Evolutionary conservation across 805 yeast species (phyloP).

Genomic region (Candida tibetensis): DNA sequence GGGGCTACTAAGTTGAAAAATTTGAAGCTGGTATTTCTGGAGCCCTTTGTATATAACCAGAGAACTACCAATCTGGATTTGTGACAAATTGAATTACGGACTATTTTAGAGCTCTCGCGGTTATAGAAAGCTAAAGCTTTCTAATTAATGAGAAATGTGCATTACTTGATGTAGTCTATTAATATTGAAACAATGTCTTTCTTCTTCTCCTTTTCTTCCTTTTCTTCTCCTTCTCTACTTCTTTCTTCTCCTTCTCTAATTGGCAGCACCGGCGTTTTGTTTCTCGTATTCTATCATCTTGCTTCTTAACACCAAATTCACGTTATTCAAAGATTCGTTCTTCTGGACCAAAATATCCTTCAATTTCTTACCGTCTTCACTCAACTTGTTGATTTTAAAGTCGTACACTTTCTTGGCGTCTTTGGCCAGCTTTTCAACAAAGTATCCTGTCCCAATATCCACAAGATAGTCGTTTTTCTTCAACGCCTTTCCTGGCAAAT

Average conservation of each 20-base stretch:
- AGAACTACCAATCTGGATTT: conserved; percentile 16
- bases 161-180: too few relatives aligned
- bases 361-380: conserved; percentile 69
- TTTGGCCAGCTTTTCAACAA: conserved; percentile 68
- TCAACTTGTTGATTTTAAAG: conserved; percentile 68
- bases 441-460: conserved; percentile 96
- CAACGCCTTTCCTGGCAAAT: conserved; percentile 78
- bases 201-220: too few relatives aligned
- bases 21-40: conserved; percentile 39
- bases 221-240: too few relatives aligned
- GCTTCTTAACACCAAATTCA: conserved; percentile 56
- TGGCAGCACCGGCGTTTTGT: too few relatives aligned
- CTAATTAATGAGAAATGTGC: background rate
- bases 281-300: conserved; percentile 49
- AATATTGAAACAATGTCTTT: too few relatives aligned
- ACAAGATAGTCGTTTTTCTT: conserved; percentile 73
- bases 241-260: too few relatives aligned
- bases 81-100: too few relatives aligned
- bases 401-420: conserved; percentile 74
- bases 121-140: too few relatives aligned
- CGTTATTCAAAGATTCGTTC: conserved; percentile 56
- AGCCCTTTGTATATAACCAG: conserved; percentile 50
- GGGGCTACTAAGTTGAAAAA: conserved; percentile 46
- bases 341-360: conserved; percentile 75
- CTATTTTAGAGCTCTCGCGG: background rate